Evolutionary conservation across 805 yeast genomes (phyloP).

Genomic region (Diddensiella transvaalensis): DNA sequence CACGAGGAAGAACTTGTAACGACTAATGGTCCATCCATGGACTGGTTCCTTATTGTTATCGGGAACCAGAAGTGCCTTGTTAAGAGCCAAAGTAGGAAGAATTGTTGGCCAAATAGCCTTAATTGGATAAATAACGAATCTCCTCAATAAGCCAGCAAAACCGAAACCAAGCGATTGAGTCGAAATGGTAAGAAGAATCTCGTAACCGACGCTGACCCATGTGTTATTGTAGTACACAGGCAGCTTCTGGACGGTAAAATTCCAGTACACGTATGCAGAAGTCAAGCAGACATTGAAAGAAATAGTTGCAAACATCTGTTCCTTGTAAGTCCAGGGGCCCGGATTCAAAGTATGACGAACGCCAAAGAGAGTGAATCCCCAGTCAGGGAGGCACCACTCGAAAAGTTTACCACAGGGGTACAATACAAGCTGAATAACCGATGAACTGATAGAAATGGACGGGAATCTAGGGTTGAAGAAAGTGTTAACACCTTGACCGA

Average conservation of each 20-base stretch:
- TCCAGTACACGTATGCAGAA: conserved; percentile 25
- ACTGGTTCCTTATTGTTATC: conserved; percentile 21
- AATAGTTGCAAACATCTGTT: conserved; percentile 60
- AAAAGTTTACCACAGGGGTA: conserved; percentile 49
- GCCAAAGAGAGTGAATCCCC: conserved; percentile 40
- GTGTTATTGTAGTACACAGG: conserved; percentile 29
- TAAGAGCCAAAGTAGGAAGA: conserved; percentile 54
- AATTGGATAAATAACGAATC: conserved; percentile 57
- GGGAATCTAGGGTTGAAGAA: conserved; percentile 57
- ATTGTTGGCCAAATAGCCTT: conserved; percentile 62
- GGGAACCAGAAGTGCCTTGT: conserved; percentile 39
- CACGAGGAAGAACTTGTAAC: conserved; percentile 41
- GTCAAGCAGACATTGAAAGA: conserved; percentile 28
- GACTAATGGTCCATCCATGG: conserved; percentile 50
- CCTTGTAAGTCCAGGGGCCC: conserved; percentile 63
- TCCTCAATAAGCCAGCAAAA: conserved; percentile 57
- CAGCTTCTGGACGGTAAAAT: conserved; percentile 30
- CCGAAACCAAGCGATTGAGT: conserved; percentile 67
- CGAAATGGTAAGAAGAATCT: conserved; percentile 48
- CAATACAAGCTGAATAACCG: conserved; percentile 52
- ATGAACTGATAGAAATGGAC: conserved; percentile 43
- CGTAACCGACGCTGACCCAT: conserved; percentile 39
- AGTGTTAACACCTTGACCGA: conserved; percentile 34
- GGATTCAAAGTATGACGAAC: conserved; percentile 48
- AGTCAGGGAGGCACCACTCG: conserved; percentile 38